Base-by-base conservation (phyloP, 768 basidiomycete genomes). In the Boletellus ananiceps region DNA sequence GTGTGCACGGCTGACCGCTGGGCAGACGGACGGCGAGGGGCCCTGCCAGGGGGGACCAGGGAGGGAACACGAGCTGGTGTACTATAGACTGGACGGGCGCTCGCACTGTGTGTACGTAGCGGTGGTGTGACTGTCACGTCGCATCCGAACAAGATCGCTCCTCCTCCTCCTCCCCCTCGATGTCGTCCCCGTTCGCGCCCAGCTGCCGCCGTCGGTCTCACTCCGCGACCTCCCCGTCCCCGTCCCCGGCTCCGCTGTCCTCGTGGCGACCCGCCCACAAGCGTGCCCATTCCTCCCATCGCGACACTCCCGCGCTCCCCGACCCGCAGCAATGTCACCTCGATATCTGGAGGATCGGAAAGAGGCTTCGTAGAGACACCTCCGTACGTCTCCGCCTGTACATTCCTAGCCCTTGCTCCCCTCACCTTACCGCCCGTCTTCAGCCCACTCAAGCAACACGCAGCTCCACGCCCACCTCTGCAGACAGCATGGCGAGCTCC, bases 291-390 rank as follows among this genome's bases (percentile, higher is more conserved):
- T 72, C 75, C n/a, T 70, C 69, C 46, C 67, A 66, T 44, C 60
- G 63, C 40, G 60, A 65, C 49, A 61, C 61, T 40, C 67, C 72
- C 29, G 63, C 66, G 39, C 56, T 66, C 55, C 63, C 67, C 51
- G 63, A 72, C 56, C 49, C 72, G 6, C 73, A 73, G 47, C 79
- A 71, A 63, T 77, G 75, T 74, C 79, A 77, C 58, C 66, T 77
- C 25, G 81, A 82, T 52, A 59, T 67, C 23, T 80, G 77, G 75
- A 68, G 77, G 51, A 72, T 73, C 47, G 75, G 77, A 23, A 85
- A 85, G 60, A 69, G 78, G 46, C 73, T 74, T 29, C 78, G 80
- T 19, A 64, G 74, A 46, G 75, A 78, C 50, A 50, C 66, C 39
- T 70, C 74, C 16, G 82, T 82, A 57, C 57, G 79, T 51, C 25